Evolutionary conservation across 208 protist genomes (phyloP), one percentile per base, ranked within the genome.

Genomic region (Acanthamoeba sp.): DNA sequence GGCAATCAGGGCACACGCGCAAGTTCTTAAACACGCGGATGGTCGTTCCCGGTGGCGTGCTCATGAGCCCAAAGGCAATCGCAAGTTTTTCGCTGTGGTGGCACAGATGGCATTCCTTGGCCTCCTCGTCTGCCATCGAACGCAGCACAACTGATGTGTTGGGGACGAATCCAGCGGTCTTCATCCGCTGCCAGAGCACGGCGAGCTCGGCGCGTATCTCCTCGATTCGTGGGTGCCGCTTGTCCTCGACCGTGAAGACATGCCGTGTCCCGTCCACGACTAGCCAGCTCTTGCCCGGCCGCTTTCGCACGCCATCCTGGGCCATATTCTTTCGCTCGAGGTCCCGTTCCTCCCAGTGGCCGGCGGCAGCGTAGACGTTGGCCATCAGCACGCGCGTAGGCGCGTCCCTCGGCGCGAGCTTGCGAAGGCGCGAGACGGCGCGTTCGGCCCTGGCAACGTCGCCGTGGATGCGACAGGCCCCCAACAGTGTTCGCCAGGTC

Each of bases 1-100:
- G 93, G 38, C 93, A 94, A 50, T 94, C 93, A 12, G 59, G 59
- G 91, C 93, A 94, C 34, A 94, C 78, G n/a, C 93, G 32, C 16
- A 94, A 24, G 57, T 94, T 94, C 40, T 94, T 94, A 5, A 40
- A 42, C 10, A 94, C 88, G 36, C 42, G 59, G 29, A 94, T 0
- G n/a, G 93, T 27, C 52, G 69, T 38, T 0, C 80, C 48, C 22
- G 73, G 78, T 22, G 93, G 40, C 27, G 78, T 93, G 73, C 40
- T 93, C 27, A 94, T 48, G 6, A 94, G 64, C 40, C 55, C 93
- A 45, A 73, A 94, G 18, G 29, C 2, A 20, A 94, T 59, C 36
- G 93, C 93, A 18, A 94, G 62, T 71, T 73, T 94, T 24, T 94
- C 93, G 38, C 78, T 93, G 78, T 94, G 93, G 24, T 55, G 34